Percentiles rank a stretch among this genome's conserved stretches.
These are phyloP conservation scores for Pythium volutum DNA, from an alignment of 352 stramenopile species.

Conservation along the genomic window DNA sequence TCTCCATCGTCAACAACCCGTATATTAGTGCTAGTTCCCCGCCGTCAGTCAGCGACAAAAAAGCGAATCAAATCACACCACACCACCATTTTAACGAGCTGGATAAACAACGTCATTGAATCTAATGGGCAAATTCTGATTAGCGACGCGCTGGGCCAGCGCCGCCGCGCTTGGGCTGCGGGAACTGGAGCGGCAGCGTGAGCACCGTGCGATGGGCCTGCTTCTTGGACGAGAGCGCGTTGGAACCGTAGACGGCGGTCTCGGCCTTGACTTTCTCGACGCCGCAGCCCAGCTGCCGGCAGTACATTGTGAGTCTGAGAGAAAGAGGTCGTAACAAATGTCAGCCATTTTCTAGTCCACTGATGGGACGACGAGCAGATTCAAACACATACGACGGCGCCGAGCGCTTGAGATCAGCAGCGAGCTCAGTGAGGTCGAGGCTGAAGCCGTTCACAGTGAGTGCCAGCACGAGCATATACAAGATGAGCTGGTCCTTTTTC, in stretches of 20 bases:
- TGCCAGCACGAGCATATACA: conserved; percentile 74
- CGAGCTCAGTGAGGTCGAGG: conserved; percentile 69
- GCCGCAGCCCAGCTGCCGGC: conserved; percentile 64
- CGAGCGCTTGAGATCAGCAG: conserved; percentile 63
- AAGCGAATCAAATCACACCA: neutral
- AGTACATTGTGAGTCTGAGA: conserved; percentile 50
- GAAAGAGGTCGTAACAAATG: neutral
- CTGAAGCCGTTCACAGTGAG: conserved; percentile 74
- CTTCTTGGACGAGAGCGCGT: conserved; percentile 64
- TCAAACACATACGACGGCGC: conserved; percentile 41
- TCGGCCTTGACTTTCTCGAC: conserved; percentile 75
- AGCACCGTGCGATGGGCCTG: conserved; percentile 63
- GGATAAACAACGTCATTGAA: neutral
- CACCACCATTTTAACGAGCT: neutral
- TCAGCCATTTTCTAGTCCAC: neutral
- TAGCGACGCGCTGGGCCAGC: conserved; percentile 44
- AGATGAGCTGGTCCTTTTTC: conserved; percentile 77
- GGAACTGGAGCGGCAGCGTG: conserved; percentile 76
- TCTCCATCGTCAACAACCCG: conserved; percentile 8
- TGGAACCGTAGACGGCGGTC: conserved; percentile 46
- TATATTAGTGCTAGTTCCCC: conserved; percentile 39
- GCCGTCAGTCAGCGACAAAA: neutral
- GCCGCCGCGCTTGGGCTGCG: conserved; percentile 56
- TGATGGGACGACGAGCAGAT: conserved; percentile 5
- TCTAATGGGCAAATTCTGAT: neutral